Evolutionary conservation across 1,284 basidiomycete species (phyloP).

Genomic region (Gymnopus androsaceus): DNA sequence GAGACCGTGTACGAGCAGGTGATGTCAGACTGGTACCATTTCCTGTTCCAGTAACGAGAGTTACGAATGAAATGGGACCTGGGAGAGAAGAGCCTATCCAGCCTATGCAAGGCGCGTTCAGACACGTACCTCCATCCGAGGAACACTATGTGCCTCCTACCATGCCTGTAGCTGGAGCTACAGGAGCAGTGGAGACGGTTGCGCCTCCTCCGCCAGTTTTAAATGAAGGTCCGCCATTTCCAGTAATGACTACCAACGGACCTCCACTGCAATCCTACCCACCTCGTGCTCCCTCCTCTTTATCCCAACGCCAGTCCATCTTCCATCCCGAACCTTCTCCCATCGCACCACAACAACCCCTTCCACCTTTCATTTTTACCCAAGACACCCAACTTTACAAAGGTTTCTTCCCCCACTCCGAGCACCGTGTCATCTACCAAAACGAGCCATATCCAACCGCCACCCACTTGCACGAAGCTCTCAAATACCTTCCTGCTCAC

Average conservation of each 20-base stretch:
- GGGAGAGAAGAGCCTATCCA: too few relatives aligned
- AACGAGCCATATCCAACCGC: slow-evolving; percentile 61
- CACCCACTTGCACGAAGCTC: slow-evolving; percentile 65
- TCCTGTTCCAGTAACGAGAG: slow-evolving; percentile 2
- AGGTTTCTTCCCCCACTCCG: slow-evolving; percentile 61
- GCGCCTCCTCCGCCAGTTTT: neutral
- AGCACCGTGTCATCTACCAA: slow-evolving; percentile 52
- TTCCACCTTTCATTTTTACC: slow-evolving; percentile 33
- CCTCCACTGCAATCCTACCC: slow-evolving; percentile 14
- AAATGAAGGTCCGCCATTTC: neutral
- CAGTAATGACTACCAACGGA: neutral
- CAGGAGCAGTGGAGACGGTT: neutral
- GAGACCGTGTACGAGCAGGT: neutral
- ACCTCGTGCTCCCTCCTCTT: slow-evolving; percentile 5
- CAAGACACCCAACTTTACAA: slow-evolving; percentile 30
- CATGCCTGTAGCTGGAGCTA: neutral
- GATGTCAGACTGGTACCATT: slow-evolving; percentile 16
- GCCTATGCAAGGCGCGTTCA: slow-evolving; percentile 1
- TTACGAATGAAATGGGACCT: neutral
- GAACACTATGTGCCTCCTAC: neutral
- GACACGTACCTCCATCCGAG: slow-evolving; percentile 3
- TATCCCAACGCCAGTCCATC: slow-evolving; percentile 4
- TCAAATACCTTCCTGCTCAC: slow-evolving; percentile 55
- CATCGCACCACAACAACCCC: neutral
- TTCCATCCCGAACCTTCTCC: slow-evolving; percentile 10